Base-by-base conservation (phyloP, 805 yeast species). In the Candida multigemmis region DNA sequence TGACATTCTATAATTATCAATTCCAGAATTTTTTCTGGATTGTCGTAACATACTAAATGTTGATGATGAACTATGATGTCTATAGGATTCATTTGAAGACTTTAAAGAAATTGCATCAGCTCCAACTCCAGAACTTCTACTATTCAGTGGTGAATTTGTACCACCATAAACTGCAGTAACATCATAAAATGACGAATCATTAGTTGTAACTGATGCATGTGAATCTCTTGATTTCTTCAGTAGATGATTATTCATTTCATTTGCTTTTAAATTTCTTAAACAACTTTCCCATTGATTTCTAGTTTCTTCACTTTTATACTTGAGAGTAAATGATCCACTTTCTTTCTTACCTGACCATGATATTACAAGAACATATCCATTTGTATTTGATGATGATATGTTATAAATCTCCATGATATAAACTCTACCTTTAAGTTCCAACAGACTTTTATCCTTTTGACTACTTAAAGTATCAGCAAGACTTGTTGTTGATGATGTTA, bases 311-410 rank as follows among this genome's bases (percentile, higher is more conserved):
- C 79, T 79, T 34, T 79, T 70, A 53, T 85, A 85, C 31, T 83
- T 69, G 46, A 91, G 66, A 11, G 85, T 72, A 41, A 91, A 86
- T 12, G 83, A 74, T 9, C 95, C 96, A 16, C 82, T 76, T 38
- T 87, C 96, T 42, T 74, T 77, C 27, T 78, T 74, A 6, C 94
- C 91, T n/a, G 77, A 73, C 91, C 91, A 82, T 10, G 82, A 70
- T 7, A 80, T 68, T 19, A 77, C 70, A 38, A 80, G 56, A 9
- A 71, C 68, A 44, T 76, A 74, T 5, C 77, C 76, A 53, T 36
- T 48, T 38, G 24, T 37, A 33, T 54, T 50, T 3, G 63, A 50
- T 6, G 58, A 43, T 3, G 56, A 44, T 12, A 62, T 56, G 37
- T 59, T 61, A 40, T 59, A 61, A 33, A 62, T 60, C 42, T 81